Conservation (phyloP, 768 basidiomycete genomes). For the Suillus subaureus region DNA sequence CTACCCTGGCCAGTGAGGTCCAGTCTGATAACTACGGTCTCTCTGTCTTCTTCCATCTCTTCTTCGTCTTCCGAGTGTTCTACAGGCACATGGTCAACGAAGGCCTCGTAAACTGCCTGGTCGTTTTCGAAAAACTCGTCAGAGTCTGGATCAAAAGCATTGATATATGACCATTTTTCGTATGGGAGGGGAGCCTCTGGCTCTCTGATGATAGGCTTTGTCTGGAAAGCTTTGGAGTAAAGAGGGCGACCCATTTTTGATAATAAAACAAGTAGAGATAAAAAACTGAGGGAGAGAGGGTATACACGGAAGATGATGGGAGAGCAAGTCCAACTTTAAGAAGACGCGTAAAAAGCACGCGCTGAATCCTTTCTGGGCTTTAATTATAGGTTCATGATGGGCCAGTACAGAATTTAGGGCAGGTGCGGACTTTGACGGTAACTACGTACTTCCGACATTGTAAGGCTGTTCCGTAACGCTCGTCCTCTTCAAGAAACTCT, state of each 20-base stretch:
- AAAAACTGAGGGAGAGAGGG: conserved; percentile 13
- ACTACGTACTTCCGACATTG: background rate
- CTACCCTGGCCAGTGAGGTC: conserved; percentile 42
- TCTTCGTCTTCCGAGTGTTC: conserved; percentile 16
- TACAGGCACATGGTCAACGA: conserved; percentile 45
- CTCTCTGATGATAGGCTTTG: conserved; percentile 45
- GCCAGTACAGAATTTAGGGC: conserved; percentile 32
- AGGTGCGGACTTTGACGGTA: conserved; percentile 34
- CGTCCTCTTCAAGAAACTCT: background rate
- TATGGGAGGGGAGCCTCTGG: conserved; percentile 40
- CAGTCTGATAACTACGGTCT: conserved; percentile 32
- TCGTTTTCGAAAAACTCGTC: conserved; percentile 71
- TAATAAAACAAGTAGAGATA: conserved; percentile 30
- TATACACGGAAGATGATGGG: conserved; percentile 15
- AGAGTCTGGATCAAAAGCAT: conserved; percentile 80
- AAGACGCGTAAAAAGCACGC: conserved; percentile 7
- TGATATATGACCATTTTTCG: conserved; percentile 65
- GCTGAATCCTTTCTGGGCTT: conserved; percentile 12
- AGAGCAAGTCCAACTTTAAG: background rate
- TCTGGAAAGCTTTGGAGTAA: conserved; percentile 48
- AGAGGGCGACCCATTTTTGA: conserved; percentile 60
- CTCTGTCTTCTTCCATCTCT: conserved; percentile 35
- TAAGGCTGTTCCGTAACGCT: background rate
- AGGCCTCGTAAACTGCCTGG: conserved; percentile 64
- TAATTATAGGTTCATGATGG: conserved; percentile 12